These are phyloP conservation scores for Arabidopsis lyrata DNA, from an alignment of 441 rosid genomes.

Conservation along the genomic window DNA sequence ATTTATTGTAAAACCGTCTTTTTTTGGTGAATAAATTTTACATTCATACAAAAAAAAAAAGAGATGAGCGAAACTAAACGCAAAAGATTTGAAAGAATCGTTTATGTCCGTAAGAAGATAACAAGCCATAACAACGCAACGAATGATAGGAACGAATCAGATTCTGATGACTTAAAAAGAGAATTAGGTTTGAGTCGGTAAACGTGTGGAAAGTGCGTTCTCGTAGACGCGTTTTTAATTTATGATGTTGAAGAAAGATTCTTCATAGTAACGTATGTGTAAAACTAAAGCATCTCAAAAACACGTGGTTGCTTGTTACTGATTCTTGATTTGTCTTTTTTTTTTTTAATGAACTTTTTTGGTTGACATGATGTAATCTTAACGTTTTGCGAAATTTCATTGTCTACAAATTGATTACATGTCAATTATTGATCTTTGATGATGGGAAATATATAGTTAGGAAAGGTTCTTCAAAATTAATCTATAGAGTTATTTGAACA, in stretches of 20 bases:
- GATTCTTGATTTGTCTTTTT: conserved; percentile 1
- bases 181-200: conserved; percentile 4
- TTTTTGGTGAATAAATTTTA: too few relatives aligned
- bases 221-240: conserved; percentile 9
- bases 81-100: not conserved
- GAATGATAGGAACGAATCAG: conserved; percentile 7
- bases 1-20: too few relatives aligned
- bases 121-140: conserved; percentile 12
- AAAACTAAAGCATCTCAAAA: conserved; percentile 28
- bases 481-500: not conserved
- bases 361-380: conserved; percentile 16
- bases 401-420: conserved; percentile 13
- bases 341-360: not conserved
- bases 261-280: conserved; percentile 24
- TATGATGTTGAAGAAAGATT: conserved; percentile 10
- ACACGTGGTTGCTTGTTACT: conserved; percentile 23
- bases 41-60: too few relatives aligned
- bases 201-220: conserved; percentile 19
- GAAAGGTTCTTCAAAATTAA: conserved; percentile 21
- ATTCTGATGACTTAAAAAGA: conserved; percentile 25
- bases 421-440: conserved; percentile 23
- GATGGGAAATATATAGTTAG: not conserved
- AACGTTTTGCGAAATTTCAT: conserved; percentile 7
- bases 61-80: not conserved
- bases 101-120: conserved; percentile 8